These are phyloP conservation scores for Flueggea neowawraea DNA, from an alignment of 441 rosid genomes.

Conservation along the genomic window DNA sequence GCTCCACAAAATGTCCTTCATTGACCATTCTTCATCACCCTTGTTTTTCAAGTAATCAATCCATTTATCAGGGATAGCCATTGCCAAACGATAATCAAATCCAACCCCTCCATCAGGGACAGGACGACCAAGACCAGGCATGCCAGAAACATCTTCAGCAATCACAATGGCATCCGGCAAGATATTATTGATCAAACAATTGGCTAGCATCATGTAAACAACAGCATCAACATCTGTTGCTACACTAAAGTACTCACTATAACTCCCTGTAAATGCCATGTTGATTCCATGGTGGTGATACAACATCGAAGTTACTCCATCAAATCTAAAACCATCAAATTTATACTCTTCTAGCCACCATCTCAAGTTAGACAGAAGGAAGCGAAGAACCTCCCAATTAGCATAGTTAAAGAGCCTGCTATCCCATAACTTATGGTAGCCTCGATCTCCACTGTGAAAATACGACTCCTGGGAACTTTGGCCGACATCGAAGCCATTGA, in stretches of 20 bases:
- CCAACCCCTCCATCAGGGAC: slow-evolving; percentile 69
- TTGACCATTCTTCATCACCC: slow-evolving; percentile 76
- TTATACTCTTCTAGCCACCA: slow-evolving; percentile 89
- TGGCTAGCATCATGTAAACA: slow-evolving; percentile 81
- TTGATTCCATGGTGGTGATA: slow-evolving; percentile 85
- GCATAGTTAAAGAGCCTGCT: slow-evolving; percentile 82
- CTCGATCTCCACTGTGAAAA: slow-evolving; percentile 72
- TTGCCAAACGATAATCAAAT: slow-evolving; percentile 77
- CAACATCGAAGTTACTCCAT: slow-evolving; percentile 85
- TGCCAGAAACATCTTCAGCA: slow-evolving; percentile 91
- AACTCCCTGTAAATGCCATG: slow-evolving; percentile 64
- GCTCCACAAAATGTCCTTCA: slow-evolving; percentile 57
- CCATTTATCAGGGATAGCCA: slow-evolving; percentile 91
- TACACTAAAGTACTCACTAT: slow-evolving; percentile 70
- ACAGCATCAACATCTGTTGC: slow-evolving; percentile 80
- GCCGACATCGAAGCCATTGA: slow-evolving; percentile 85
- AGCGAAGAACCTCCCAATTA: slow-evolving; percentile 91
- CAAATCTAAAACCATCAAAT: slow-evolving; percentile 84
- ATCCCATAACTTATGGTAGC: slow-evolving; percentile 82
- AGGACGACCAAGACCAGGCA: slow-evolving; percentile 78
- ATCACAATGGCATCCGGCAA: slow-evolving; percentile 71
- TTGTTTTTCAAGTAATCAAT: slow-evolving; percentile 81
- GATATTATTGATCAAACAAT: slow-evolving; percentile 55
- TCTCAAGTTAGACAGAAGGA: slow-evolving; percentile 73
- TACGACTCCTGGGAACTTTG: slow-evolving; percentile 73